Conservation (phyloP, 345 rosid species). For the Pelargonium nanum region DNA sequence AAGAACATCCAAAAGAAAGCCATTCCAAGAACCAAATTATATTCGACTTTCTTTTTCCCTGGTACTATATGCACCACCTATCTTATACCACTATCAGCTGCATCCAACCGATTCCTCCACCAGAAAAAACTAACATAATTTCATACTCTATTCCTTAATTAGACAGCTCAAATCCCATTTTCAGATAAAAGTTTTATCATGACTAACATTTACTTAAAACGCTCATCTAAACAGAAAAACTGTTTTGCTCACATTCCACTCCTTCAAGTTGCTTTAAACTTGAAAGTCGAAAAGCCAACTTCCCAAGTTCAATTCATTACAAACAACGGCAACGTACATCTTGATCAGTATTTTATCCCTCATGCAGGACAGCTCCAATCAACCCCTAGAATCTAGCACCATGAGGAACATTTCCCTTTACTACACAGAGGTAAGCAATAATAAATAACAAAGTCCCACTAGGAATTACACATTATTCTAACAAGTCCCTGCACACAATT, state of each 20-base stretch:
- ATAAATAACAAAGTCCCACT: not conserved
- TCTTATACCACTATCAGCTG: not conserved
- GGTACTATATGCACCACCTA: conserved; percentile 5
- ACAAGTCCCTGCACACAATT: not conserved
- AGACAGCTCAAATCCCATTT: conserved; percentile 4
- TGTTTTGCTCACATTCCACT: not conserved
- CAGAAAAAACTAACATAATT: not conserved
- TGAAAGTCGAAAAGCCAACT: conserved; percentile 1
- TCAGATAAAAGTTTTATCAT: not conserved
- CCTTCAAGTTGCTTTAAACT: not conserved
- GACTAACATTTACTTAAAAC: not conserved
- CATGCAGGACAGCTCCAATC: conserved; percentile 3
- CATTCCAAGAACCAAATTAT: conserved; percentile 5
- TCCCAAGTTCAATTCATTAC: not conserved
- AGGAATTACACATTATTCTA: not conserved
- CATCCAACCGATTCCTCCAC: conserved; percentile 10
- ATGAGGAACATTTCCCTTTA: not conserved
- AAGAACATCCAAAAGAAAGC: not conserved
- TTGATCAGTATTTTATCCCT: not conserved
- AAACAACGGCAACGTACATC: not conserved
- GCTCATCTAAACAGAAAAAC: not conserved
- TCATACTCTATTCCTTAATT: conserved; percentile 2
- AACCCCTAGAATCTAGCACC: not conserved
- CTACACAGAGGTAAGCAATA: not conserved
- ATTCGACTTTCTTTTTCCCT: conserved; percentile 1